Percentiles rank a stretch among this genome's conserved stretches.
Conservation (phyloP, 2,329 filamentous ascomycete genomes). For the Bertia moriformis region DNA sequence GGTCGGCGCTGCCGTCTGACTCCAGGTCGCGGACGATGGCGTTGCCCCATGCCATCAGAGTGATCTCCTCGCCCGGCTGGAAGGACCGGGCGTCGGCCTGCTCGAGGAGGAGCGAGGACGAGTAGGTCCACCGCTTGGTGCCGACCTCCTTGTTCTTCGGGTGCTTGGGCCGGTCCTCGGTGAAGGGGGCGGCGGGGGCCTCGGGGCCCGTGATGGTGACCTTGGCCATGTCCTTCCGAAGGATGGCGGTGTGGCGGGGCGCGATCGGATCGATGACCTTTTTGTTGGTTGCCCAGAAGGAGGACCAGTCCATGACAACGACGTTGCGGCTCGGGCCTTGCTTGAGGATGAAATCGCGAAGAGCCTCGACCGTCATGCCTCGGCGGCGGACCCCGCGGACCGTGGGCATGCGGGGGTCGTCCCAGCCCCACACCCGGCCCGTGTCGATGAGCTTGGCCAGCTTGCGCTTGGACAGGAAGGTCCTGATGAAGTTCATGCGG, state of each 20-base stretch:
- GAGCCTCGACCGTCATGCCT: constrained; percentile 64
- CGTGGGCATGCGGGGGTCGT: constrained; percentile 76
- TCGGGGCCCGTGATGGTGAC: constrained; percentile 50
- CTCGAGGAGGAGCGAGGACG: constrained; percentile 63
- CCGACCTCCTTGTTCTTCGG: constrained; percentile 78
- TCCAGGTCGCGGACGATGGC: constrained; percentile 55
- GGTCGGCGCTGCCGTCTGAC: constrained; percentile 37
- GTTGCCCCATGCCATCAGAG: constrained; percentile 93
- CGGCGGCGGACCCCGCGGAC: constrained; percentile 65
- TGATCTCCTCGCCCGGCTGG: constrained; percentile 77
- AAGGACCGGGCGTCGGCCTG: constrained; percentile 75
- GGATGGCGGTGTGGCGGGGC: constrained; percentile 60
- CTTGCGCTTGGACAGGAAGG: constrained; percentile 75
- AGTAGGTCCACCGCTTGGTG: constrained; percentile 71
- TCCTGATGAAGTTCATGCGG: constrained; percentile 66
- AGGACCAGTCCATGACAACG: constrained; percentile 70
- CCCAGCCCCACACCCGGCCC: constrained; percentile 69
- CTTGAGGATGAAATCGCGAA: constrained; percentile 72
- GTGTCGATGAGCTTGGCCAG: constrained; percentile 68
- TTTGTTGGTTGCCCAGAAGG: constrained; percentile 63
- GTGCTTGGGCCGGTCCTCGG: constrained; percentile 71
- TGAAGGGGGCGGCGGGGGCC: constrained; percentile 37
- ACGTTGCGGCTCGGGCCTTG: constrained; percentile 76
- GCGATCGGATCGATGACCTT: constrained; percentile 68
- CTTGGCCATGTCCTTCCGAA: constrained; percentile 56